Base-by-base conservation (phyloP, 768 basidiomycete species). In the Wakefieldia striispora region DNA sequence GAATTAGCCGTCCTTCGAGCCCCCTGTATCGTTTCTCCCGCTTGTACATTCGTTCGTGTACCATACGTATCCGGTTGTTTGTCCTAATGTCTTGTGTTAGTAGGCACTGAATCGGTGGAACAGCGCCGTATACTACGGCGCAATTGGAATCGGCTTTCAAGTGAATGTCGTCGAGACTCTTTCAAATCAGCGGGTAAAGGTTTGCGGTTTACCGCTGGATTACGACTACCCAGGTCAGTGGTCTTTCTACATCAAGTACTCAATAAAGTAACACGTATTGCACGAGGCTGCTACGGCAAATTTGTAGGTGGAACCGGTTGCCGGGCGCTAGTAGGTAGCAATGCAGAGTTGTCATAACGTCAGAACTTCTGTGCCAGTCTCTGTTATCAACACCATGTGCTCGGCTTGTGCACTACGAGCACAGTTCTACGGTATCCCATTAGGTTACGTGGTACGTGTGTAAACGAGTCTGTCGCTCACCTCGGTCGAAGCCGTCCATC, bases 401-500 rank as follows among this genome's bases (percentile, higher is more conserved):
- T 97, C 92, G 14, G 84, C 86, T 67, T 93, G 91, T 3, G 92
- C 91, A 45, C 83, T 80, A 23, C 91, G 77, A 1, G 87, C 88
- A 43, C 89, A 88, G 48, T 85, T 86, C 89, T 92, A 50, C 26
- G 8, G 26, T 40, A 19, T n/a, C n/a, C 42, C 40, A 23, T 3
- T 3, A n/a, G n/a, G 27, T 60, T 33, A 58, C 40, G 13, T 29
- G 23, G 43, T 33, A n/a, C 23, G 27, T 17, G 14, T 11, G 39
- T 26, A 49, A 14, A 47, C 24, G 10, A 24, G 2, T 13, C 14
- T 2, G 37, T 38, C 29, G 24, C 80, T 46, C 61, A 83, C 93
- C 74, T 88, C 84, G 0, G 92, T 93, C 0, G 88, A 88, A n/a
- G 87, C 83, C 3, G 91, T 93, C 94, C 94, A 95, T 21, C 89